Conservation (phyloP, 148 eudicot species). For the Silene latifolia region DNA sequence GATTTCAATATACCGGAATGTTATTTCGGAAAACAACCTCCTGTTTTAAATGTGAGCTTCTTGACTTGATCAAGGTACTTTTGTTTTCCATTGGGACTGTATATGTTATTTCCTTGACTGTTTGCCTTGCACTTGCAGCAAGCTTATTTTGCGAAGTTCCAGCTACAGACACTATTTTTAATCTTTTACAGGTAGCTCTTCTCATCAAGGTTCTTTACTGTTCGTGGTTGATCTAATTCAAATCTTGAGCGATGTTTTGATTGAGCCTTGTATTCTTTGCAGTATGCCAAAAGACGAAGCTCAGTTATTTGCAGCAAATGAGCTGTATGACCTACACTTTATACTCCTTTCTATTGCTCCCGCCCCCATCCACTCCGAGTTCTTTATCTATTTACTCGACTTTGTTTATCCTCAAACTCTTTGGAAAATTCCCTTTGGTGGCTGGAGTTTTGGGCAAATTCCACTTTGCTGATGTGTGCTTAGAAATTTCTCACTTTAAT, state of each 20-base stretch:
- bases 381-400: background rate
- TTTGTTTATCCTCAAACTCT: background rate
- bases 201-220: background rate
- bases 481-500: too few relatives aligned
- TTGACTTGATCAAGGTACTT: background rate
- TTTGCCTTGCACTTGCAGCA: constrained; percentile 53
- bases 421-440: background rate
- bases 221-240: background rate
- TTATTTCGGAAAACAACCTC: constrained; percentile 70
- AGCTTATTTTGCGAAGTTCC: constrained; percentile 70
- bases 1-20: constrained; percentile 82
- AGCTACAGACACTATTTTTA: constrained; percentile 64
- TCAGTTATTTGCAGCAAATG: constrained; percentile 79
- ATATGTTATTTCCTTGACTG: constrained; percentile 19
- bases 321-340: constrained; percentile 53
- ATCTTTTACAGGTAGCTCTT: constrained; percentile 66
- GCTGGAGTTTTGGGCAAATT: background rate
- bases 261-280: constrained; percentile 31
- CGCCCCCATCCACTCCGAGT: background rate
- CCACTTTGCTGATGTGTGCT: too few relatives aligned
- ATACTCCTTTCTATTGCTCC: background rate
- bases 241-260: constrained; percentile 3
- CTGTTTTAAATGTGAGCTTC: constrained; percentile 62
- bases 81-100: constrained; percentile 3
- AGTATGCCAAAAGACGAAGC: constrained; percentile 98